These are phyloP conservation scores for Glomus cerebriforme DNA, from an alignment of 192 early-diverging fungal genomes.

Conservation along the genomic window DNA sequence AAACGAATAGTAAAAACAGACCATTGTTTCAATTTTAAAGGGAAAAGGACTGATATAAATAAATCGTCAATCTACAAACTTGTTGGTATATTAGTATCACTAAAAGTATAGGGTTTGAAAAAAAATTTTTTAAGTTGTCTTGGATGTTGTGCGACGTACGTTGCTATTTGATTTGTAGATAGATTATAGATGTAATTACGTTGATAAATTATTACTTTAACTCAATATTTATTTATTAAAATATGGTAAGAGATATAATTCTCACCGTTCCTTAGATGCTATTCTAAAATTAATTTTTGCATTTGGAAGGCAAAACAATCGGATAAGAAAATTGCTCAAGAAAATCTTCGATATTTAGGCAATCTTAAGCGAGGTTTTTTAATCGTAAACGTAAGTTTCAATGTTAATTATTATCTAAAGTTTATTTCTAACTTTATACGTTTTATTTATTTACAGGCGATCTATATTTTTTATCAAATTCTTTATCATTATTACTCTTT, in stretches of 20 bases:
- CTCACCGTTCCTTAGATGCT: neutral
- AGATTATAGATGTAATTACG: too few relatives aligned
- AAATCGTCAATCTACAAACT: neutral
- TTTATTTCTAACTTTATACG: neutral
- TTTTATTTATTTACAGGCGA: conserved; percentile 31
- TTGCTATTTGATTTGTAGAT: too few relatives aligned
- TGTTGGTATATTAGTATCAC: neutral
- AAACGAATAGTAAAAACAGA: neutral
- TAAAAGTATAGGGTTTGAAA: too few relatives aligned
- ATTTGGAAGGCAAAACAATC: conserved; percentile 13
- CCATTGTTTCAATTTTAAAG: neutral
- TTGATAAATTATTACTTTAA: too few relatives aligned
- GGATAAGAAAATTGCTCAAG: conserved; percentile 13
- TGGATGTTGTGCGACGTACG: too few relatives aligned
- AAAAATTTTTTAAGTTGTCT: too few relatives aligned
- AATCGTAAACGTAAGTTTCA: conserved; percentile 6
- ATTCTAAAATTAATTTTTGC: neutral
- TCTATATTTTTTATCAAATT: conserved; percentile 59
- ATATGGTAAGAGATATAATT: too few relatives aligned
- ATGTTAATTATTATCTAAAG: neutral
- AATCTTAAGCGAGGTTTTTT: neutral
- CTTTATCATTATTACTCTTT: conserved; percentile 55
- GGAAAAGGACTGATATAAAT: too few relatives aligned
- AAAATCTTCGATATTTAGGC: neutral
- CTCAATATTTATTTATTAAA: too few relatives aligned